A percentile compares a stretch with the other conserved stretches of the same genome.
These are phyloP conservation scores for Trypanosoma mega DNA, from an alignment of 208 protist genomes.

Conservation along the genomic window DNA sequence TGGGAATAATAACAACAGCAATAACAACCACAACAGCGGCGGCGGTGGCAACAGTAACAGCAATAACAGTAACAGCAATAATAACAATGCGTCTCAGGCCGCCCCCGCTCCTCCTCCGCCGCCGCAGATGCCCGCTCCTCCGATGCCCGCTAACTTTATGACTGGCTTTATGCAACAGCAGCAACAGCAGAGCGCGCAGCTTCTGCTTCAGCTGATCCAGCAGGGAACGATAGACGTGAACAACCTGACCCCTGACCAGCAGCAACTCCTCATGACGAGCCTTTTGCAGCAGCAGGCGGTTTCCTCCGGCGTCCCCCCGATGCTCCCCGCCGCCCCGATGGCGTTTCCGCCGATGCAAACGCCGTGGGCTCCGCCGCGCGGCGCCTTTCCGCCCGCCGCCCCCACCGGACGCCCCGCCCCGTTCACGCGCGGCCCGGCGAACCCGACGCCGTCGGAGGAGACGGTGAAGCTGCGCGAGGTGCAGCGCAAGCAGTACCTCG, in stretches of 20 bases:
- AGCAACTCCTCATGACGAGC: constrained; percentile 36
- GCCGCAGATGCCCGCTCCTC: constrained; percentile 6
- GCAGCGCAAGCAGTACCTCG: constrained; percentile 80
- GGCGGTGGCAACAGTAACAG: neutral
- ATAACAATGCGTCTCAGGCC: no score
- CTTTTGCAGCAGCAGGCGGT: constrained; percentile 14
- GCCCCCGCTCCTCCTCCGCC: no score
- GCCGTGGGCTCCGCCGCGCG: constrained; percentile 21
- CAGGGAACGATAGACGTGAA: constrained; percentile 65
- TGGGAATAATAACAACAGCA: constrained; percentile 6
- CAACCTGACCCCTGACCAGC: constrained; percentile 61
- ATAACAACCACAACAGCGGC: constrained; percentile 4
- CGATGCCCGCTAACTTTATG: constrained; percentile 12
- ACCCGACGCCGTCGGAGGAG: constrained; percentile 58
- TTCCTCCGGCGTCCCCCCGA: constrained; percentile 7
- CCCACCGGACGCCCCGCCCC: neutral
- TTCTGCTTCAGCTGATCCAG: constrained; percentile 72
- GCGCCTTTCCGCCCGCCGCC: neutral
- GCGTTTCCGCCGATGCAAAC: constrained; percentile 20
- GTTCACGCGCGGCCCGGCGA: constrained; percentile 34
- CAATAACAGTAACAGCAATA: constrained; percentile 22
- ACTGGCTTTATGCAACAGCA: constrained; percentile 32
- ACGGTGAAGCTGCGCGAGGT: constrained; percentile 73
- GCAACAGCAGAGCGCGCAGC: constrained; percentile 51
- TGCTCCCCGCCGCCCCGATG: constrained; percentile 23